phyloP scores from a whole-genome alignment of 768 basidiomycete species.

The Lactifluus pinguis region DNA sequence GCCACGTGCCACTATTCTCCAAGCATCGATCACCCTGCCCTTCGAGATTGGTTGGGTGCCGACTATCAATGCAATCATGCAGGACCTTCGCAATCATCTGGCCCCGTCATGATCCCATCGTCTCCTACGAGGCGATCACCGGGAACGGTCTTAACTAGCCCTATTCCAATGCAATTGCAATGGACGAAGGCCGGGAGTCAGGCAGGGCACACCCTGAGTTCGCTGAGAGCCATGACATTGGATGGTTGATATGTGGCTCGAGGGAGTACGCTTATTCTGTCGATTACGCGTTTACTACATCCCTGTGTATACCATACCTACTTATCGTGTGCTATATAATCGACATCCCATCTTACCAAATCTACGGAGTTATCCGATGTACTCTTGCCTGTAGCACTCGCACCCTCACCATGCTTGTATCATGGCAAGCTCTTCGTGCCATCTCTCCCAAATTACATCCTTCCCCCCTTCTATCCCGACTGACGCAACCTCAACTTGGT shows the following conservation, averaged over 20 bases:
- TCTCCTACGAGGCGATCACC: constrained; percentile 4
- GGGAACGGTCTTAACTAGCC: neutral
- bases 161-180: constrained; percentile 1
- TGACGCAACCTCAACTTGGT: neutral
- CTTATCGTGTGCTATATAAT: neutral
- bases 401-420: neutral
- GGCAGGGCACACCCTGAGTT: constrained; percentile 2
- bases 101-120: neutral
- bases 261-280: neutral
- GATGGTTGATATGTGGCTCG: constrained; percentile 2
- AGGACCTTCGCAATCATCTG: neutral
- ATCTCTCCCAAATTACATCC: neutral
- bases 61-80: neutral
- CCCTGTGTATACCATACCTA: constrained; percentile 1
- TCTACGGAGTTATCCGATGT: too few relatives aligned
- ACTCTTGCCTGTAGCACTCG: too few relatives aligned
- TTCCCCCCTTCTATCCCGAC: neutral
- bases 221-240: constrained; percentile 1
- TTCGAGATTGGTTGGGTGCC: constrained; percentile 8
- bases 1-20: constrained; percentile 10
- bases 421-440: constrained; percentile 2
- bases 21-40: constrained; percentile 7
- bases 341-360: too few relatives aligned
- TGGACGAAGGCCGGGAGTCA: constrained; percentile 6
- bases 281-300: neutral